phyloP scores from a whole-genome alignment of 2,329 filamentous ascomycete species.

The Cladobotryum mycophilum region DNA sequence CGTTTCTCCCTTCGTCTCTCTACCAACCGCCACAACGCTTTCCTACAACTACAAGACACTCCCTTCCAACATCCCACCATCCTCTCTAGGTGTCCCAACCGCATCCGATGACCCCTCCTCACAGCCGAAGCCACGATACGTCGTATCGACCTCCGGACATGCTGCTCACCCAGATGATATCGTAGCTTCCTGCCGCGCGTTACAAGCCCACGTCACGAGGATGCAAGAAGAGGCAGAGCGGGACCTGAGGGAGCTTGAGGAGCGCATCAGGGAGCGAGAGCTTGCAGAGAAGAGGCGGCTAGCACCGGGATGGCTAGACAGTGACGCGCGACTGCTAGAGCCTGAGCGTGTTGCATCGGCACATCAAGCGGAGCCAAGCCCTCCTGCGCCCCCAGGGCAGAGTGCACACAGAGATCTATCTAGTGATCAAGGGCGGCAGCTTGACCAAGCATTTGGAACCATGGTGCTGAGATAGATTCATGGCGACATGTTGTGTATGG shows the following conservation, averaged over 20 bases:
- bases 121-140: constrained; percentile 58
- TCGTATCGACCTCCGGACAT: constrained; percentile 71
- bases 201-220: constrained; percentile 68
- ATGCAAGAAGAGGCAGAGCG: constrained; percentile 61
- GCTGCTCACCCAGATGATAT: constrained; percentile 85
- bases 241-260: constrained; percentile 64
- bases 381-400: constrained; percentile 10
- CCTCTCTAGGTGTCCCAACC: constrained; percentile 29
- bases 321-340: constrained; percentile 61
- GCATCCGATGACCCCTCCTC: constrained; percentile 29
- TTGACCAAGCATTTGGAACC: constrained; percentile 52
- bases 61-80: constrained; percentile 70
- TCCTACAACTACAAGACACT: constrained; percentile 93
- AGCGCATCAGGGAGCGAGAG: constrained; percentile 57
- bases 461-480: constrained; percentile 30
- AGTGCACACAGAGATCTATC: constrained; percentile 22
- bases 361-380: constrained; percentile 21
- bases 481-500: background rate
- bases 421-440: constrained; percentile 47
- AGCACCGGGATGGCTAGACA: constrained; percentile 76
- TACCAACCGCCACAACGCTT: constrained; percentile 83
- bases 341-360: constrained; percentile 48
- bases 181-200: constrained; percentile 68
- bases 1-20: constrained; percentile 87
- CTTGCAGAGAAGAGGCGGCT: constrained; percentile 73